Evolutionary conservation across 1,284 basidiomycete genomes (phyloP).

Genomic region (Microstroma glucosiphilum): DNA sequence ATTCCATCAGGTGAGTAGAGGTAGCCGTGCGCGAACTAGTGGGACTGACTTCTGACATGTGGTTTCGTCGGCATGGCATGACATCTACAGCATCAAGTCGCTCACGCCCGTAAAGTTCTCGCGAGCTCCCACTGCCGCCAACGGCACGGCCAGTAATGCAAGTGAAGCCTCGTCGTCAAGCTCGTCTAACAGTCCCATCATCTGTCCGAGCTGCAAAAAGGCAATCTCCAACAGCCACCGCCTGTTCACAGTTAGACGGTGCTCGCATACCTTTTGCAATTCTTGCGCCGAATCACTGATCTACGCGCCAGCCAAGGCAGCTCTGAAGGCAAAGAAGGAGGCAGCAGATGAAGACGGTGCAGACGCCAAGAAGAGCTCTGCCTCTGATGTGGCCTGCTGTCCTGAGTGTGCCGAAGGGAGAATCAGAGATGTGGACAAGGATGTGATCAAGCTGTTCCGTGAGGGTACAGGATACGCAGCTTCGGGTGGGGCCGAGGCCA

Average conservation of each 20-base stretch:
- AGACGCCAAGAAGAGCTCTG: background rate
- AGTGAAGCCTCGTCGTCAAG: background rate
- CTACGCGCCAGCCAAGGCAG: background rate
- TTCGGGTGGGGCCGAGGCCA: constrained; percentile 16
- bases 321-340: constrained; percentile 49
- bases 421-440: constrained; percentile 55
- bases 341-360: constrained; percentile 62
- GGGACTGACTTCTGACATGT: background rate
- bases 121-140: constrained; percentile 15
- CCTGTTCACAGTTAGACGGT: constrained; percentile 6
- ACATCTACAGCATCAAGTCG: constrained; percentile 61
- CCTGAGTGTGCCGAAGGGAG: constrained; percentile 66
- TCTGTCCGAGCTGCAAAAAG: constrained; percentile 65
- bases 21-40: constrained; percentile 9
- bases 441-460: constrained; percentile 16
- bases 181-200: background rate
- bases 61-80: background rate
- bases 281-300: constrained; percentile 5
- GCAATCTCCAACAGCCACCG: constrained; percentile 53
- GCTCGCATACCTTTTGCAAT: constrained; percentile 5
- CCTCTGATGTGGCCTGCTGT: constrained; percentile 55
- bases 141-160: constrained; percentile 14
- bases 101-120: constrained; percentile 68
- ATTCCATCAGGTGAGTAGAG: constrained; percentile 8
- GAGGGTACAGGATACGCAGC: constrained; percentile 22